These are phyloP conservation scores for Penicillium chermesinum DNA, from an alignment of 495 filamentous ascomycete genomes.

Conservation along the genomic window DNA sequence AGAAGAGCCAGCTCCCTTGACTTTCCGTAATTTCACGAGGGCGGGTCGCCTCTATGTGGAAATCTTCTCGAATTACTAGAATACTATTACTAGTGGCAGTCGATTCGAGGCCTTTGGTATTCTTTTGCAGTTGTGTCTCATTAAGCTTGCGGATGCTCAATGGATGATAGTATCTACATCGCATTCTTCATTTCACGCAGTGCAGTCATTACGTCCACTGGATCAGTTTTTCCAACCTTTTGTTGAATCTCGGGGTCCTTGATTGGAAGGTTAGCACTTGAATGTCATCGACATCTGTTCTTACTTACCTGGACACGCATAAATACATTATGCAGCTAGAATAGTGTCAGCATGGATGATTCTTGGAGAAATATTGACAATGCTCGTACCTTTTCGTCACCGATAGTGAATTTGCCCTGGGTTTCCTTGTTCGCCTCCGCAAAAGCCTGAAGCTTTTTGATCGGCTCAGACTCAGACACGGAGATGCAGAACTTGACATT, in stretches of 20 bases:
- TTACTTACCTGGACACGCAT: slow-evolving; percentile 83
- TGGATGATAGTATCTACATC: too few relatives aligned
- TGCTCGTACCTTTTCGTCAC: slow-evolving; percentile 80
- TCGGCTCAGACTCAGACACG: slow-evolving; percentile 65
- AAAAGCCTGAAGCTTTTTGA: slow-evolving; percentile 72
- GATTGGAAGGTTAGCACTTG: slow-evolving; percentile 1
- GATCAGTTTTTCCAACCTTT: slow-evolving; percentile 74
- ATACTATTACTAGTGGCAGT: too few relatives aligned
- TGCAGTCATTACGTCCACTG: slow-evolving; percentile 80
- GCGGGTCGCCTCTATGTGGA: too few relatives aligned
- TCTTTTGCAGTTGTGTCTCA: too few relatives aligned
- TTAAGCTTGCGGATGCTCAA: too few relatives aligned
- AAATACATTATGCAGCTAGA: slow-evolving; percentile 90
- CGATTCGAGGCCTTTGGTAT: too few relatives aligned
- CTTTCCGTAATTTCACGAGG: background rate
- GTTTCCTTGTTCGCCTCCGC: slow-evolving; percentile 78
- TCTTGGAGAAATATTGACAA: background rate
- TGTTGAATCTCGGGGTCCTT: slow-evolving; percentile 83
- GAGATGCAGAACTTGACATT: slow-evolving; percentile 83
- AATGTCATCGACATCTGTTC: background rate
- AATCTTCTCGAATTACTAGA: background rate
- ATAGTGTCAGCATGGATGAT: slow-evolving; percentile 6
- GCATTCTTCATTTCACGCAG: slow-evolving; percentile 92
- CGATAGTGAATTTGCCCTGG: slow-evolving; percentile 94
- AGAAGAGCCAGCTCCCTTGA: background rate